Conservation (phyloP, 164 flowering plant species). For the Akebia trifoliata region DNA sequence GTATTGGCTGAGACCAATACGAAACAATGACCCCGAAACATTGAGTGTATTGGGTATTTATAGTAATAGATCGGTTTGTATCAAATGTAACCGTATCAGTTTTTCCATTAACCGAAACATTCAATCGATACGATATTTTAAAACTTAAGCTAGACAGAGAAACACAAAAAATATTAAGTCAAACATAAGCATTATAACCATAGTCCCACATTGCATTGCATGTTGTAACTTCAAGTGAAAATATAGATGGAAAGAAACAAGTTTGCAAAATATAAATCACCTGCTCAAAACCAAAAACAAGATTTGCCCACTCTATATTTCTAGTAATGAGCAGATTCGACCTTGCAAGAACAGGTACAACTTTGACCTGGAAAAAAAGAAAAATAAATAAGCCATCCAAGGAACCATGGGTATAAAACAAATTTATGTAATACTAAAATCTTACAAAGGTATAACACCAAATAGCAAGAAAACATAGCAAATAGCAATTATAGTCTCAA, state of each 20-base stretch:
- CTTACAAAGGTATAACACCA: not conserved
- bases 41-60: no score
- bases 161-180: not conserved
- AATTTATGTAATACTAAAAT: not conserved
- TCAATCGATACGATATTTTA: no score
- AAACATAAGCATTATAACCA: not conserved
- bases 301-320: conserved; percentile 97
- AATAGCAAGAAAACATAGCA: not conserved
- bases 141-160: not conserved
- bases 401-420: not conserved
- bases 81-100: no score
- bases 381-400: not conserved
- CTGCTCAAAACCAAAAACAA: conserved; percentile 94
- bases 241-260: conserved; percentile 5
- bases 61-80: no score
- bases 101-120: no score
- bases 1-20: no score
- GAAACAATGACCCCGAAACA: no score
- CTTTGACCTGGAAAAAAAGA: conserved; percentile 36
- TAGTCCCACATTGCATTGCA: not conserved
- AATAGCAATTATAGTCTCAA: not conserved
- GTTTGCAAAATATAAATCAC: conserved; percentile 24
- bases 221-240: not conserved
- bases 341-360: conserved; percentile 89
- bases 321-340: conserved; percentile 86